Percentiles rank a stretch among this genome's conserved stretches.
Evolutionary conservation across 345 rosid species (phyloP).

Genomic region (Corchorus capsularis): DNA sequence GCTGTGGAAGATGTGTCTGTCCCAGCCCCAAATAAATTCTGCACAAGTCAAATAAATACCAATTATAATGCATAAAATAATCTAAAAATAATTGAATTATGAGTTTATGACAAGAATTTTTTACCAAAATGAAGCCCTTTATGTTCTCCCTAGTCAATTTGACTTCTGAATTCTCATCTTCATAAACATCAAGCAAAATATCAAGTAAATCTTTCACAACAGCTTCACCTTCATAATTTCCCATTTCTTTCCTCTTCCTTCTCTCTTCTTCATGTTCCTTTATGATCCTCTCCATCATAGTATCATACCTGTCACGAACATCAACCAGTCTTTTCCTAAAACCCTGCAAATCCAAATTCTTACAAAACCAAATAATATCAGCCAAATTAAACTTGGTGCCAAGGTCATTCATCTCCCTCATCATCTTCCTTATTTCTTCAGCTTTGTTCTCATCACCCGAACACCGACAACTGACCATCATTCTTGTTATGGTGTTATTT

Average conservation of each 20-base stretch:
- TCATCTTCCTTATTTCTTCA: constrained; percentile 56
- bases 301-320: constrained; percentile 56
- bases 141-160: constrained; percentile 67
- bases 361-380: constrained; percentile 72
- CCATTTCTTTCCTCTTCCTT: constrained; percentile 17
- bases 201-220: constrained; percentile 56
- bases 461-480: constrained; percentile 54
- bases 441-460: constrained; percentile 38
- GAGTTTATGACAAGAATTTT: not conserved
- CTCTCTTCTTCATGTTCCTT: constrained; percentile 51
- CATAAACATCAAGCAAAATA: constrained; percentile 60
- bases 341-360: constrained; percentile 66
- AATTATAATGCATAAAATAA: not conserved
- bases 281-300: constrained; percentile 68
- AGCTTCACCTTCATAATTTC: constrained; percentile 15
- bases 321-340: constrained; percentile 52
- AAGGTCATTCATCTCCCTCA: constrained; percentile 57
- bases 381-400: constrained; percentile 59
- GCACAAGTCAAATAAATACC: not conserved
- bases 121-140: constrained; percentile 79
- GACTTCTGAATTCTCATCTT: constrained; percentile 63
- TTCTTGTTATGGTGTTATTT: constrained; percentile 58
- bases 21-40: constrained; percentile 59
- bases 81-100: not conserved
- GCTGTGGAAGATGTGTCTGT: constrained; percentile 57